These are phyloP conservation scores for Hibiscus mutabilis DNA, from an alignment of 345 rosid genomes.

Conservation along the genomic window DNA sequence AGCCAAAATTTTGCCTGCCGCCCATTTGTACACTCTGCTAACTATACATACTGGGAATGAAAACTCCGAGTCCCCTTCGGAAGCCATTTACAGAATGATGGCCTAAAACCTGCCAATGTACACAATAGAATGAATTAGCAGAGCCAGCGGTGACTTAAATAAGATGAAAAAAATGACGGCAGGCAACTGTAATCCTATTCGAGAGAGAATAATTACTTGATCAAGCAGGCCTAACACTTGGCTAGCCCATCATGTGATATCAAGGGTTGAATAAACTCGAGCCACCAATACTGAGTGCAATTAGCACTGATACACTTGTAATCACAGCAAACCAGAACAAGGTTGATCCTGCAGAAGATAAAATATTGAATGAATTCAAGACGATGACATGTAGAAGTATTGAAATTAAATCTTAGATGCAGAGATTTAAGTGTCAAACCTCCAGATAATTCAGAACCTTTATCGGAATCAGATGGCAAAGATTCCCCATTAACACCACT, in stretches of 20 bases:
- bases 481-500: constrained; percentile 27
- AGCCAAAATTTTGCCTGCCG: constrained; percentile 30
- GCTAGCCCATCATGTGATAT: constrained; percentile 19
- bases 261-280: constrained; percentile 68
- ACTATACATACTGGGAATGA: constrained; percentile 22
- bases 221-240: constrained; percentile 14
- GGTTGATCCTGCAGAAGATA: constrained; percentile 53
- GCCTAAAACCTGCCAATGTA: constrained; percentile 30
- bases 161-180: background rate
- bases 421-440: constrained; percentile 19
- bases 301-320: constrained; percentile 58
- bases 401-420: background rate
- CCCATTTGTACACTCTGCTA: constrained; percentile 29
- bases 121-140: constrained; percentile 15
- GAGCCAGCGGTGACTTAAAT: constrained; percentile 11
- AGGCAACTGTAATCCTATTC: background rate
- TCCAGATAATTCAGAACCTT: constrained; percentile 26
- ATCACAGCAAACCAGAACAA: constrained; percentile 68
- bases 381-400: background rate
- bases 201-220: constrained; percentile 25
- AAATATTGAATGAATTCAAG: constrained; percentile 14
- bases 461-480: constrained; percentile 24
- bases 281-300: constrained; percentile 64
- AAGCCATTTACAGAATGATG: constrained; percentile 17
- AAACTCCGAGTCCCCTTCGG: constrained; percentile 22